Percentiles rank a stretch among this genome's conserved stretches.
phyloP scores from a whole-genome alignment of 768 basidiomycete genomes.

The Podaxis sp. region DNA sequence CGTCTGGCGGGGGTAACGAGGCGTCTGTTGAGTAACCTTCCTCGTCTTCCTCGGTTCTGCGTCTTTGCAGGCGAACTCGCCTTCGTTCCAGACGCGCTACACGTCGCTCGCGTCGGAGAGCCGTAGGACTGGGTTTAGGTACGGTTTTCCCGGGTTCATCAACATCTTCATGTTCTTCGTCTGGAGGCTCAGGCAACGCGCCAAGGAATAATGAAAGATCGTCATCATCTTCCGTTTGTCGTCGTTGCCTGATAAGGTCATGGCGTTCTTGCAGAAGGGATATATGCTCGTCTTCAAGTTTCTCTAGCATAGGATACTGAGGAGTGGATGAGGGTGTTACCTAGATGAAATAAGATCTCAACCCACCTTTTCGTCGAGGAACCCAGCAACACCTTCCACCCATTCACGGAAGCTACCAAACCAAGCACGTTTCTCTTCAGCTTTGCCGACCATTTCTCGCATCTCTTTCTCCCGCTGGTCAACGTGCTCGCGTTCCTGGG shows the following conservation, averaged over 20 bases:
- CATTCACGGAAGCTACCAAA: slow-evolving; percentile 76
- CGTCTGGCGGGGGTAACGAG: slow-evolving; percentile 63
- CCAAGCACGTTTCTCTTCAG: slow-evolving; percentile 82
- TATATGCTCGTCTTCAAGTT: slow-evolving; percentile 70
- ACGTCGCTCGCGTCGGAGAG: slow-evolving; percentile 52
- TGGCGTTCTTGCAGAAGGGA: slow-evolving; percentile 73
- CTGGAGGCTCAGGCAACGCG: slow-evolving; percentile 29
- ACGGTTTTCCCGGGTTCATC: slow-evolving; percentile 64
- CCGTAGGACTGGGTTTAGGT: slow-evolving; percentile 43
- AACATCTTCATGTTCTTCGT: slow-evolving; percentile 33
- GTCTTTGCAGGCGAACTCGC: slow-evolving; percentile 35
- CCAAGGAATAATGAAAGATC: slow-evolving; percentile 75
- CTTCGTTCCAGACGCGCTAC: slow-evolving; percentile 59
- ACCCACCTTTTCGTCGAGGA: slow-evolving; percentile 83
- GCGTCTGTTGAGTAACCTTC: slow-evolving; percentile 91
- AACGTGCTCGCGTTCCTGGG: slow-evolving; percentile 61
- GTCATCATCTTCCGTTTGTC: slow-evolving; percentile 75
- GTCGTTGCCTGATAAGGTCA: slow-evolving; percentile 66
- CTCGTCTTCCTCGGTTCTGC: slow-evolving; percentile 38
- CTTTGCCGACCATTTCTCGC: slow-evolving; percentile 67
- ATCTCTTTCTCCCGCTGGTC: slow-evolving; percentile 70
- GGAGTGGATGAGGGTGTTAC: slow-evolving; percentile 3
- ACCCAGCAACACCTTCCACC: slow-evolving; percentile 80
- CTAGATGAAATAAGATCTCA: slow-evolving; percentile 11
- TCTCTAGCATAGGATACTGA: slow-evolving; percentile 80